These are phyloP conservation scores for Lizonia empirigonia DNA, from an alignment of 2,329 filamentous ascomycete species.

Conservation along the genomic window DNA sequence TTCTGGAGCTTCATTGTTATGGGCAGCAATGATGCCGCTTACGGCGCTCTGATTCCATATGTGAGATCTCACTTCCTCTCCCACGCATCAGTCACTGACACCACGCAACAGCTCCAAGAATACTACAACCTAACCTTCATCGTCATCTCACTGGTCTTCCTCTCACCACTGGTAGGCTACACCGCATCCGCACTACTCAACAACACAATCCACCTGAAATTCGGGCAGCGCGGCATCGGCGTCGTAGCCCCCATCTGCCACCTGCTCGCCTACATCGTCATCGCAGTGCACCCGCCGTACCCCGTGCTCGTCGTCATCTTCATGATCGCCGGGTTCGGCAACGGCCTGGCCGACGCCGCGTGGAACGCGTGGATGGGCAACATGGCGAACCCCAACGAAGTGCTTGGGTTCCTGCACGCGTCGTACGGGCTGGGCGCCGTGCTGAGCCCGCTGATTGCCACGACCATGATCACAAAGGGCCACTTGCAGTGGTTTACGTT, in stretches of 20 bases:
- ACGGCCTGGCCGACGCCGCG: constrained; percentile 68
- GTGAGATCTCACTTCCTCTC: constrained; percentile 27
- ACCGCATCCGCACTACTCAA: constrained; percentile 67
- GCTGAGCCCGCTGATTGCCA: constrained; percentile 71
- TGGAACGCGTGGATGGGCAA: constrained; percentile 67
- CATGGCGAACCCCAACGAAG: constrained; percentile 74
- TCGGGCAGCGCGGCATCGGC: constrained; percentile 75
- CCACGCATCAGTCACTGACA: neutral
- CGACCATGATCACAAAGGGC: constrained; percentile 70
- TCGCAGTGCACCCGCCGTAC: constrained; percentile 72
- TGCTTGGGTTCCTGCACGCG: constrained; percentile 74
- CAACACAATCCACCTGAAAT: constrained; percentile 66
- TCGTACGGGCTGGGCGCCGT: constrained; percentile 75
- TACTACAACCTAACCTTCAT: constrained; percentile 69
- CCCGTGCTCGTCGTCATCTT: constrained; percentile 69
- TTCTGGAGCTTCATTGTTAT: constrained; percentile 68
- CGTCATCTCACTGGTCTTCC: constrained; percentile 69
- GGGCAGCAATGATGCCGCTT: constrained; percentile 71
- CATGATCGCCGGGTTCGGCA: constrained; percentile 71
- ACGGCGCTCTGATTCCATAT: constrained; percentile 62
- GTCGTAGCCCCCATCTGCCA: constrained; percentile 68
- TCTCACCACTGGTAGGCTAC: constrained; percentile 71
- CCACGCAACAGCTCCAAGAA: constrained; percentile 58
- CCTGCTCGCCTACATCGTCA: constrained; percentile 67
- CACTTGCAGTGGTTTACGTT: constrained; percentile 71